Conservation (phyloP, 2,329 filamentous ascomycete genomes). For the Trichoderma oligosporum region DNA sequence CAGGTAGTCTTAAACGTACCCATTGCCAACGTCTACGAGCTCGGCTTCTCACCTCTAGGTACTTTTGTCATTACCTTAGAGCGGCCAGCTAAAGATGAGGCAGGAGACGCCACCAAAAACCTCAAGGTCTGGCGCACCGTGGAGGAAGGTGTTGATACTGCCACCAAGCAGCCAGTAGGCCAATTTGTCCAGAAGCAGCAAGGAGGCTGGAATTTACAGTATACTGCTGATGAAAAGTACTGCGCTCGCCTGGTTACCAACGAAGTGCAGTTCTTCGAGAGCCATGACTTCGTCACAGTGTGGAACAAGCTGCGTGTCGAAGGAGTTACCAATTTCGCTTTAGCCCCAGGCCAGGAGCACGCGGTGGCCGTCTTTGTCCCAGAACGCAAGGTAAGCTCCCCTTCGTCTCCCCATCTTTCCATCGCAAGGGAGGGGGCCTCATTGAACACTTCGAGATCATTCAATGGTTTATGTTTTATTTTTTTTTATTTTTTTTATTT, state of each 20-base stretch:
- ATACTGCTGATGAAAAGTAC: constrained; percentile 87
- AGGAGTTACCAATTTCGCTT: constrained; percentile 81
- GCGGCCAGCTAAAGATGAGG: constrained; percentile 85
- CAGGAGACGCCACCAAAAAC: constrained; percentile 91
- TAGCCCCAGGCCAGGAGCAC: constrained; percentile 85
- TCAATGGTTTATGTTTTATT: neutral
- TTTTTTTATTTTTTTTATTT: neutral
- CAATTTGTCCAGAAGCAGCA: constrained; percentile 94
- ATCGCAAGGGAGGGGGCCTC: neutral
- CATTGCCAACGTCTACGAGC: constrained; percentile 82
- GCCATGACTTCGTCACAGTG: constrained; percentile 75
- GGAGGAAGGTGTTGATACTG: constrained; percentile 60
- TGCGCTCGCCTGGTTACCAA: constrained; percentile 94
- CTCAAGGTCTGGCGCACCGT: constrained; percentile 91
- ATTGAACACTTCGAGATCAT: no score
- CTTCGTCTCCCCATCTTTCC: neutral
- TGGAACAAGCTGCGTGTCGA: constrained; percentile 96
- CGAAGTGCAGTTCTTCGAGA: constrained; percentile 96
- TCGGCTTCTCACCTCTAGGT: constrained; percentile 88
- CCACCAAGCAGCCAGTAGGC: constrained; percentile 71
- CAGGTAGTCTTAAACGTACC: constrained; percentile 70
- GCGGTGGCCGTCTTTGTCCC: constrained; percentile 93
- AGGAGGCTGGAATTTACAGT: constrained; percentile 95
- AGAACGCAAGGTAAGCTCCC: constrained; percentile 74
- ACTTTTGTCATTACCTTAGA: constrained; percentile 97